These are phyloP conservation scores for Rhizopogon roseolus DNA, from an alignment of 768 basidiomycete species.

Conservation along the genomic window DNA sequence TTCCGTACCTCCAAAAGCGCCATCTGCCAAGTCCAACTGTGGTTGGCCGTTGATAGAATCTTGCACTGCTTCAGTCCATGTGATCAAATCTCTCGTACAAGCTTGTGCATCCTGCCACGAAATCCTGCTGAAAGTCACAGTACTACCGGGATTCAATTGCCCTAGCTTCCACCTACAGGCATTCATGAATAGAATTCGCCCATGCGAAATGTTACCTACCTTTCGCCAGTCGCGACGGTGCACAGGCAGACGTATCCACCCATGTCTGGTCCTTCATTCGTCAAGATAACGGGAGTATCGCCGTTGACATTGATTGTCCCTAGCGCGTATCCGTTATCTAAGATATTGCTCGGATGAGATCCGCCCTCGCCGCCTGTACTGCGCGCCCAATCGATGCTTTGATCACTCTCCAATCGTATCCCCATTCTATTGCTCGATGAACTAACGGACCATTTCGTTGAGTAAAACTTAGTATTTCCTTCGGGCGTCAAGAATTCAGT, in stretches of 20 bases:
- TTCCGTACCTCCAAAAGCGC: not conserved
- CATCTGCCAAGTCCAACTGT: not conserved
- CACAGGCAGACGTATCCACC: constrained; percentile 58
- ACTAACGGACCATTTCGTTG: constrained; percentile 47
- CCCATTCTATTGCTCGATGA: constrained; percentile 60
- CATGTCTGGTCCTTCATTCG: constrained; percentile 59
- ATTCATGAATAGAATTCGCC: not conserved
- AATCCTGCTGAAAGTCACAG: constrained; percentile 48
- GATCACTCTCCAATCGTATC: constrained; percentile 45
- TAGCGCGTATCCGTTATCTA: constrained; percentile 54
- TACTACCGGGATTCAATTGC: constrained; percentile 54
- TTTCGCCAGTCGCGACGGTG: constrained; percentile 45
- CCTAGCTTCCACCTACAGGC: constrained; percentile 64
- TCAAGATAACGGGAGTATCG: constrained; percentile 64
- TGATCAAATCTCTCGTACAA: constrained; percentile 16
- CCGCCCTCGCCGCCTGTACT: constrained; percentile 60
- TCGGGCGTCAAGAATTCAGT: constrained; percentile 45
- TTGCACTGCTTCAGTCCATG: constrained; percentile 27
- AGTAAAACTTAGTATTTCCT: constrained; percentile 49
- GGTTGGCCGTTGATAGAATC: constrained; percentile 2
- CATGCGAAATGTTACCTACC: constrained; percentile 29
- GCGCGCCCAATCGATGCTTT: constrained; percentile 50
- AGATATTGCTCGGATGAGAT: constrained; percentile 63
- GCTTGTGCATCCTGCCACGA: constrained; percentile 35
- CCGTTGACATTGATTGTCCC: constrained; percentile 62